These are phyloP conservation scores for Forsythia suspensa DNA, from an alignment of 257 asterid species.

Conservation along the genomic window DNA sequence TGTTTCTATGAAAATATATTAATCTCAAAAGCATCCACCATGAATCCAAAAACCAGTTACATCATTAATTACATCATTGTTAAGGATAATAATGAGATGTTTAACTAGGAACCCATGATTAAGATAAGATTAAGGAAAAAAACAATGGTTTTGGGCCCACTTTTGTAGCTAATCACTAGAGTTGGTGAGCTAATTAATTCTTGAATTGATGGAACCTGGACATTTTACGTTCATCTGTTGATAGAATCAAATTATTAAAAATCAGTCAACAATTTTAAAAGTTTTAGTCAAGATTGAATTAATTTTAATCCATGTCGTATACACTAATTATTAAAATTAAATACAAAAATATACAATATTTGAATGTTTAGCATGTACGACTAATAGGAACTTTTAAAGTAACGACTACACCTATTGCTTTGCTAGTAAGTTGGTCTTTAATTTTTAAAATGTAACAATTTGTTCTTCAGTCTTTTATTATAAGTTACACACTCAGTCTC, in stretches of 20 bases:
- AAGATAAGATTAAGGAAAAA: neutral
- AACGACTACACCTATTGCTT: too few species aligned
- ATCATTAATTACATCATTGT: neutral
- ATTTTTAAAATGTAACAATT: neutral
- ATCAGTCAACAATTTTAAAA: neutral
- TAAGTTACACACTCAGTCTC: neutral
- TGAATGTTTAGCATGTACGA: neutral
- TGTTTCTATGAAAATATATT: too few species aligned
- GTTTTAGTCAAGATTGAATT: neutral
- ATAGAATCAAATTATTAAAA: neutral
- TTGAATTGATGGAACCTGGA: neutral
- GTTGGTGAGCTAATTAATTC: neutral
- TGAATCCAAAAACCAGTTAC: neutral
- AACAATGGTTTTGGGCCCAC: neutral
- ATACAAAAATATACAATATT: neutral
- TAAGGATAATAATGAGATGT: neutral
- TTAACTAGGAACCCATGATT: neutral
- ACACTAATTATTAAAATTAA: neutral
- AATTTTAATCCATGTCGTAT: neutral
- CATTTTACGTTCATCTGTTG: neutral
- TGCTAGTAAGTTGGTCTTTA: neutral
- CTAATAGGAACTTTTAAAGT: too few species aligned
- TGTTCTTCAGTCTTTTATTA: neutral
- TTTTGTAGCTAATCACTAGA: neutral
- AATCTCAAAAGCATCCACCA: too few species aligned